Percentiles rank a stretch among this genome's conserved stretches.
phyloP scores from a whole-genome alignment of 192 early-diverging fungal genomes.

The Umbelopsis isabellina region DNA sequence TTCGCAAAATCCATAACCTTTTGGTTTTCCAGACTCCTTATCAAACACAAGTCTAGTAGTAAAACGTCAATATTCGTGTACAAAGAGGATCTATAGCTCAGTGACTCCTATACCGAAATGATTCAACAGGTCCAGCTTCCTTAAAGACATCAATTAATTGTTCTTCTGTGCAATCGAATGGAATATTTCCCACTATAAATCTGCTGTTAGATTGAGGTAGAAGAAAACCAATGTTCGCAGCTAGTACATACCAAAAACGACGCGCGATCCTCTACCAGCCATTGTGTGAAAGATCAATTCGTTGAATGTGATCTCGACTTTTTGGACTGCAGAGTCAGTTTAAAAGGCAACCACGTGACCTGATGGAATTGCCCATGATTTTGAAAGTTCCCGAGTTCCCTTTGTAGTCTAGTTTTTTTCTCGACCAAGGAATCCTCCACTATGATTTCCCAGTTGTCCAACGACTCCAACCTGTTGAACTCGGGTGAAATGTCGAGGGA shows the following conservation, averaged over 20 bases:
- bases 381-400: no score
- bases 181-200: constrained; percentile 72
- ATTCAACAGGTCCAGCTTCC: constrained; percentile 85
- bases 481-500: neutral
- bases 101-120: constrained; percentile 54
- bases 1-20: constrained; percentile 95
- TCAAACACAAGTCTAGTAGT: constrained; percentile 84
- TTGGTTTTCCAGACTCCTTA: constrained; percentile 81
- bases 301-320: neutral
- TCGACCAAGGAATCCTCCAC: neutral
- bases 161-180: constrained; percentile 90
- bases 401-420: no score
- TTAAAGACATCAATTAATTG: constrained; percentile 92
- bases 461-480: neutral
- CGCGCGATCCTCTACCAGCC: constrained; percentile 43
- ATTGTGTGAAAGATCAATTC: neutral
- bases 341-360: neutral
- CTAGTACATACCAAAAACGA: constrained; percentile 37
- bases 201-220: neutral
- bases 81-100: neutral
- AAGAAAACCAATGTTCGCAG: neutral
- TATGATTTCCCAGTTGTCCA: constrained; percentile 2
- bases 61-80: neutral
- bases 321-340: no score
- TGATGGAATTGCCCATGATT: neutral